phyloP scores from a whole-genome alignment of 768 basidiomycete genomes.

The Collybiopsis confluens region DNA sequence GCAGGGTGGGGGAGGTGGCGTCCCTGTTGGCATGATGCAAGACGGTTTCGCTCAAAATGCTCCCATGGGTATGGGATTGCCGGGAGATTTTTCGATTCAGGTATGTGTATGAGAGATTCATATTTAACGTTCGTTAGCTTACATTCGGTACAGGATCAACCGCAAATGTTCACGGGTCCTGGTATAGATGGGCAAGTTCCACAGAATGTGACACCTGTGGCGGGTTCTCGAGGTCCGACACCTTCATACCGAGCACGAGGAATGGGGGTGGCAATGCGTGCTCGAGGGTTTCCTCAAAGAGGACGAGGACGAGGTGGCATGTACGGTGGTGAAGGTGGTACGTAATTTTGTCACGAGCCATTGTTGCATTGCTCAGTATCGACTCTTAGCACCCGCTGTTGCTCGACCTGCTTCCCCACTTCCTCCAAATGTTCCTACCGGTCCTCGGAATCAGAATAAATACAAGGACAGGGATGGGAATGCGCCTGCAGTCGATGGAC shows the following conservation, averaged over 20 bases:
- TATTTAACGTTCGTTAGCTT: constrained; percentile 13
- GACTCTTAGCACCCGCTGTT: constrained; percentile 40
- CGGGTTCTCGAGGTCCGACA: constrained; percentile 25
- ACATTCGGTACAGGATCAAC: constrained; percentile 45
- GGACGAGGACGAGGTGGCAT: constrained; percentile 34
- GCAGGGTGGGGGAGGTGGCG: constrained; percentile 28
- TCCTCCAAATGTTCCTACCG: constrained; percentile 83
- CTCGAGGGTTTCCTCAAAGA: constrained; percentile 37
- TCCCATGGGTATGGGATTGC: constrained; percentile 71
- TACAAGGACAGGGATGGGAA: constrained; percentile 88
- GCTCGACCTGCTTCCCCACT: constrained; percentile 80
- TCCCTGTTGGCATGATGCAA: constrained; percentile 39
- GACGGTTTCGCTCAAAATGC: constrained; percentile 39
- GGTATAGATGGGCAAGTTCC: neutral
- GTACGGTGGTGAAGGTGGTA: constrained; percentile 35
- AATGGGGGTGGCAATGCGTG: constrained; percentile 27
- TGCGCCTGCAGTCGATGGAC: constrained; percentile 81
- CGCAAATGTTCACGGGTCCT: constrained; percentile 34
- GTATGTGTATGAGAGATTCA: constrained; percentile 39
- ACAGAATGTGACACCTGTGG: neutral
- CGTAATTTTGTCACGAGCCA: constrained; percentile 15
- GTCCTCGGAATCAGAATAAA: constrained; percentile 83
- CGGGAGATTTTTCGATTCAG: constrained; percentile 71
- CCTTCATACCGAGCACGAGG: constrained; percentile 35
- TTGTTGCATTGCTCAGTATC: constrained; percentile 1